Evolutionary conservation across 1,139 yeast species (phyloP), one percentile per base, ranked within the genome.

Genomic region (Wickerhamomyces sp.): DNA sequence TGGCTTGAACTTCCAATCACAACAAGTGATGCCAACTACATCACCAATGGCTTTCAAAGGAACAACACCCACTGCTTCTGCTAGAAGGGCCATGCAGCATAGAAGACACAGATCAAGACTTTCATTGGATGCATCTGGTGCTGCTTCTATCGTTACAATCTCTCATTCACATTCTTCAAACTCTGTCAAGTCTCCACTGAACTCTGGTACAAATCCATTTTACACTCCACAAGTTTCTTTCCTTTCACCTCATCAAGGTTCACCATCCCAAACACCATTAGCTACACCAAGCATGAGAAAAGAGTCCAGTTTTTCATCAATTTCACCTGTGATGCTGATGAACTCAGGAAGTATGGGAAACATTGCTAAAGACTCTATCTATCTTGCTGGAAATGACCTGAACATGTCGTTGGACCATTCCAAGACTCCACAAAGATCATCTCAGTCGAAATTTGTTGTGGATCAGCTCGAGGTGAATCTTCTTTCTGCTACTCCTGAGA

Each of bases 31-130:
- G 15, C 44, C 45, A n/a, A 52, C 50, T 13, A 35, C 47, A 16
- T 36, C 42, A 11, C 44, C 45, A 27, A 32, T 39, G 5, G 25
- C 38, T 2, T 26, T 36, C 11, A 38, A 35, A 18, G 36, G 52
- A 24, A 52, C 38, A 6, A 36, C 45, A 8, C 42, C 45, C 19
- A 36, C 42, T 5, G 26, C 42, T 4, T 27, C 42, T 11, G 23
- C 36, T 36, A 37, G 43, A 33, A 38, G 39, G 19, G 63, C 65
- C 9, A 57, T 58, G 39, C n/a, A n/a, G n/a, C 76, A 66, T 45
- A 54, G 61, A 29, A 54, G 75, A 40, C 61, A 71, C 15, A 55
- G 69, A 30, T 68, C 73, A 3, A 54, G 68, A 30, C 48, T 66
- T 23, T 63, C 70, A 2, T 33, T 65, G 16, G 71, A 66, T 47